phyloP scores from a whole-genome alignment of 2,329 filamentous ascomycete species.

The Alternaria hordeiaustralica region DNA sequence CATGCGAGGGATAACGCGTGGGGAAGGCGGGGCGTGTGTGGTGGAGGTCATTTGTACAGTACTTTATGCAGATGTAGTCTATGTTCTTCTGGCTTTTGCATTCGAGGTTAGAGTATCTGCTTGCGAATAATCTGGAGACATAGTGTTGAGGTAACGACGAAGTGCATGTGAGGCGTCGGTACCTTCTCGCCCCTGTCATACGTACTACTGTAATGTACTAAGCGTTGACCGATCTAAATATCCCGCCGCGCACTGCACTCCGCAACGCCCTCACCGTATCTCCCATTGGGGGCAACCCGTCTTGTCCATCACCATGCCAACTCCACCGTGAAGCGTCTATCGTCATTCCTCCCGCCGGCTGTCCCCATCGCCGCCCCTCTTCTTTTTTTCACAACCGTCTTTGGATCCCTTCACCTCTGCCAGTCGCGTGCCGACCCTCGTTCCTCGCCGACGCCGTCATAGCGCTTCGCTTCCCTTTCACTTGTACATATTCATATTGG shows the following conservation, averaged over 20 bases:
- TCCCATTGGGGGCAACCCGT: constrained; percentile 1
- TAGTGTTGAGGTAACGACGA: not conserved
- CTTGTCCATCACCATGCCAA: not conserved
- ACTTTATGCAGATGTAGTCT: not conserved
- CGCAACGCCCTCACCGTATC: constrained; percentile 7
- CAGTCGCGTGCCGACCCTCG: not conserved
- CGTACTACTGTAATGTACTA: not conserved
- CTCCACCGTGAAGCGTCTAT: not conserved
- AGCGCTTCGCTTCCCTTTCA: not conserved
- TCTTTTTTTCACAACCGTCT: not conserved
- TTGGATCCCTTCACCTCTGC: not conserved
- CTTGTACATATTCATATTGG: constrained; percentile 1
- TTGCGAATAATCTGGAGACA: not conserved
- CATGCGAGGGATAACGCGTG: not conserved
- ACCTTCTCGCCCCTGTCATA: not conserved
- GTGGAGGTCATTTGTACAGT: not conserved
- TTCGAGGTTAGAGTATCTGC: too few species aligned
- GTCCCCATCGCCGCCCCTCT: constrained; percentile 1
- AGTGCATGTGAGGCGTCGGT: not conserved
- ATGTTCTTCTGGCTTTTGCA: not conserved
- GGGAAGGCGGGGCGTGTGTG: not conserved
- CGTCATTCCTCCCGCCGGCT: not conserved
- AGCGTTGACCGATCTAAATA: not conserved
- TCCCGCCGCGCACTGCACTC: constrained; percentile 4
- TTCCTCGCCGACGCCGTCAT: not conserved